Evolutionary conservation across 192 early-diverging fungal species (phyloP).

Genomic region (Thamnidium elegans): DNA sequence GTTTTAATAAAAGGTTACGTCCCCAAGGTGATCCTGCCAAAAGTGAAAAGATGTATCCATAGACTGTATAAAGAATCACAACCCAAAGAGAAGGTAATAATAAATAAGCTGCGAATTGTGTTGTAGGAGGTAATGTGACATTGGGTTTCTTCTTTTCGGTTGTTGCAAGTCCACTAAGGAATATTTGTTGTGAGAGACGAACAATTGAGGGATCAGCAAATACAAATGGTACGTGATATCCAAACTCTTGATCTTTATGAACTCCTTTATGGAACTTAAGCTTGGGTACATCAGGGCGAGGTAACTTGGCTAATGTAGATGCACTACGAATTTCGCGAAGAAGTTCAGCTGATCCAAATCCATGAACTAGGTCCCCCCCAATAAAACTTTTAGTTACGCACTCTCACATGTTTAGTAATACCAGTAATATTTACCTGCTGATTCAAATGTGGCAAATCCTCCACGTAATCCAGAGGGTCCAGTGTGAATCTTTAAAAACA

Average conservation of each 20-base stretch:
- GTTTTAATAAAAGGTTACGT: slow-evolving; percentile 51
- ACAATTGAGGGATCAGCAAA: slow-evolving; percentile 53
- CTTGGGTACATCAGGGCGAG: slow-evolving; percentile 44
- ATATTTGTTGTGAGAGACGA: slow-evolving; percentile 52
- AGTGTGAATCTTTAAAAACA: slow-evolving; percentile 51
- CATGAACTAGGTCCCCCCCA: slow-evolving; percentile 33
- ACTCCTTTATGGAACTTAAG: slow-evolving; percentile 43
- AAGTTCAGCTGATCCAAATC: slow-evolving; percentile 40
- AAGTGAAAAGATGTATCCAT: slow-evolving; percentile 41
- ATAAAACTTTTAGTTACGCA: neutral
- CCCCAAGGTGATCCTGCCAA: slow-evolving; percentile 50
- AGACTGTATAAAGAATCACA: slow-evolving; percentile 15
- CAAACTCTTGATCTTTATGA: slow-evolving; percentile 46
- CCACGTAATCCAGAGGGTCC: slow-evolving; percentile 48
- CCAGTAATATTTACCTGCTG: slow-evolving; percentile 38
- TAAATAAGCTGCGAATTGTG: slow-evolving; percentile 64
- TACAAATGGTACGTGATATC: slow-evolving; percentile 51
- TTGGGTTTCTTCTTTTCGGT: slow-evolving; percentile 33
- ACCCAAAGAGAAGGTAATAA: slow-evolving; percentile 41
- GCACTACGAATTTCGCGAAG: slow-evolving; percentile 44
- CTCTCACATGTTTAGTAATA: neutral
- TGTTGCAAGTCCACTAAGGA: slow-evolving; percentile 43
- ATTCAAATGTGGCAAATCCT: slow-evolving; percentile 66
- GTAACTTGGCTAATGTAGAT: slow-evolving; percentile 41
- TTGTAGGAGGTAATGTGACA: slow-evolving; percentile 38